phyloP scores from a whole-genome alignment of 78 protist species.

The Bodo saltans region DNA sequence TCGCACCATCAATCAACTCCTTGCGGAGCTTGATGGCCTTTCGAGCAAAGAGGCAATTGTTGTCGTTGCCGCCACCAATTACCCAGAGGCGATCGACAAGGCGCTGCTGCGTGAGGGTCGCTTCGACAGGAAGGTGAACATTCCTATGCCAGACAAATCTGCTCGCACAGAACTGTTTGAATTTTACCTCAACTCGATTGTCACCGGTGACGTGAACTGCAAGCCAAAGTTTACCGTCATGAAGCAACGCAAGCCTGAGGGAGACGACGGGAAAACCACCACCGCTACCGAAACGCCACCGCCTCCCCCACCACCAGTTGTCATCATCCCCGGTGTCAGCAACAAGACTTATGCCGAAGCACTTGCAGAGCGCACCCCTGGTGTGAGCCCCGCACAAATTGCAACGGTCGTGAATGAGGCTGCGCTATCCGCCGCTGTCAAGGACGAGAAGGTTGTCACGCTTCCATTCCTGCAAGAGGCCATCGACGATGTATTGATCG shows the following conservation, averaged over 20 bases:
- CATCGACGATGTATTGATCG: conserved; percentile 90
- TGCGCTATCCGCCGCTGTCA: conserved; percentile 80
- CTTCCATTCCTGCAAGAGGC: conserved; percentile 84
- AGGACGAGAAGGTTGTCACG: conserved; percentile 34
- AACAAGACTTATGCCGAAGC: not conserved
- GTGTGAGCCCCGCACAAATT: conserved; percentile 89
- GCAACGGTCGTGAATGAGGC: conserved; percentile 90
- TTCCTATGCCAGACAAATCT: conserved; percentile 79
- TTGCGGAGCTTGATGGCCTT: conserved; percentile 97
- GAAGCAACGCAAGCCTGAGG: not conserved
- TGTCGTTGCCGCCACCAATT: conserved; percentile 85
- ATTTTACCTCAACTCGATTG: not conserved
- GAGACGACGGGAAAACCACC: not conserved
- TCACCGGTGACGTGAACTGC: not conserved
- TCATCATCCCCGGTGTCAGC: not conserved
- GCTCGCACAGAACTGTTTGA: conserved; percentile 59
- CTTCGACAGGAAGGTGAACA: conserved; percentile 78
- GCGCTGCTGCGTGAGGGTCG: conserved; percentile 94
- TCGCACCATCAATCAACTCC: conserved; percentile 93
- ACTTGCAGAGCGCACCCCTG: conserved; percentile 76
- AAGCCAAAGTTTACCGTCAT: not conserved
- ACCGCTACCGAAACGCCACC: not conserved
- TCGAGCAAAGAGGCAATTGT: conserved; percentile 46
- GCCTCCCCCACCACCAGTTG: not conserved
- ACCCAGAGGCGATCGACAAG: conserved; percentile 91